Percentiles rank a stretch among this genome's conserved stretches.
Conservation (phyloP, 352 stramenopile species). For the Phytophthora fragariaefolia region DNA sequence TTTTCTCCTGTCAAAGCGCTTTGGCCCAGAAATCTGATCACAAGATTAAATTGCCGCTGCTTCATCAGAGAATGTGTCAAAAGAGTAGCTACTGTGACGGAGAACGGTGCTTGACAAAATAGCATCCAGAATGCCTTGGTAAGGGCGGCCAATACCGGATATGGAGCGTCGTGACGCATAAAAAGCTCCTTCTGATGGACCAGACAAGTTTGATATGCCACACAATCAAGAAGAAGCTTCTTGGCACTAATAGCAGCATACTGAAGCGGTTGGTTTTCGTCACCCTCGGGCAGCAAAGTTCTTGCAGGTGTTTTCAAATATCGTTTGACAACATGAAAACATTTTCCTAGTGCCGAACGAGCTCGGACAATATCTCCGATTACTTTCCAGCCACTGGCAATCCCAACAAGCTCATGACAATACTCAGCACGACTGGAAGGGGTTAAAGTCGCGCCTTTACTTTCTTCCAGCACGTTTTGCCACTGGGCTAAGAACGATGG, state of each 20-base stretch:
- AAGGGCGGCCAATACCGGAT: conserved; percentile 27
- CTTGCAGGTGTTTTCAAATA: conserved; percentile 14
- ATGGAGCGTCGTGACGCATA: conserved; percentile 27
- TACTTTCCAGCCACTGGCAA: conserved; percentile 29
- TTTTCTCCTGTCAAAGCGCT: conserved; percentile 21
- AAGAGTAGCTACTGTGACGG: conserved; percentile 24
- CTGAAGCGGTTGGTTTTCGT: conserved; percentile 16
- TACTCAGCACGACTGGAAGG: conserved; percentile 12
- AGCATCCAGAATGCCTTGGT: conserved; percentile 30
- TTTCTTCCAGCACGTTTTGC: conserved; percentile 13
- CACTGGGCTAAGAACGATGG: conserved; percentile 18
- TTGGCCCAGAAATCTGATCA: conserved; percentile 25
- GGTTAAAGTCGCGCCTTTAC: neutral
- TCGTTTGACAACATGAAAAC: conserved; percentile 16
- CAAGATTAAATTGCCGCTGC: conserved; percentile 23
- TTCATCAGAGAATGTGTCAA: conserved; percentile 25
- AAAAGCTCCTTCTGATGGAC: conserved; percentile 17
- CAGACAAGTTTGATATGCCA: conserved; percentile 34
- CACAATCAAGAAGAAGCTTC: conserved; percentile 31
- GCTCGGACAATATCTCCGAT: conserved; percentile 20
- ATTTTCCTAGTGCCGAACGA: conserved; percentile 16
- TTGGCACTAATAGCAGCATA: conserved; percentile 18
- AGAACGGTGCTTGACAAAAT: conserved; percentile 30
- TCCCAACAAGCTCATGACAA: conserved; percentile 22
- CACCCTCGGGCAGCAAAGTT: neutral